Evolutionary conservation across 179 eudicot genomes (phyloP), one percentile per base, ranked within the genome.

Genomic region (Silene coronaria): DNA sequence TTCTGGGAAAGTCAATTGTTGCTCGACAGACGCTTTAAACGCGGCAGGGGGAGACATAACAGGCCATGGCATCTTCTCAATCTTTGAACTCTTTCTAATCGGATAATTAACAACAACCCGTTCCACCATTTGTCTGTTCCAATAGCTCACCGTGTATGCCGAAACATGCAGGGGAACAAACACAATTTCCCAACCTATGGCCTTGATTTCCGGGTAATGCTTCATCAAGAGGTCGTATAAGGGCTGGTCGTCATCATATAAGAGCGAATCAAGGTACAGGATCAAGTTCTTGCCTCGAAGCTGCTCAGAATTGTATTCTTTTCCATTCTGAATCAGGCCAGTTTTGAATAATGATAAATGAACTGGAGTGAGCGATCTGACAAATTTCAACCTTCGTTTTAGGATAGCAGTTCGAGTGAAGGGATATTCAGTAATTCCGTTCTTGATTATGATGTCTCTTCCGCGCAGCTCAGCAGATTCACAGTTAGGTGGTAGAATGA

Each of bases 151-250:
- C 19, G 16, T 53, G 58, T 53, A 14, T 53, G 58, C 5, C 10
- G 2, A 24, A 16, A 48, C 55, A 13, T 48, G n/a, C n/a, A 12
- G 17, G 34, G 67, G 67, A 62, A 62, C 67, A 62, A 24, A 62
- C 67, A 62, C 67, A 26, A 62, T 14, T 62, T 62, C 67, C 67
- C 67, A 62, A 0, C 67, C 34, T 36, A 2, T 62, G 64, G 64
- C 64, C 64, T 59, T 17, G 6, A 59, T 59, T 59, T 22, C 27
- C 1, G 64, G 64, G 24, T 59, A 59, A 59, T 59, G 64, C 64
- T 59, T 22, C 27, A 21, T 59, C 64, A 59, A 6, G 19, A 59
- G 28, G 21, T 22, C 6, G 27, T 19, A 1, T 1, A 22, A 59
- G 19, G 0, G 19, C 22, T 0, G 26, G 27, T 12, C 6, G 64